A percentile compares a stretch with the other conserved stretches of the same genome.
Evolutionary conservation across 2,329 filamentous ascomycete genomes (phyloP).

Genomic region (Pseudogymnoascus sp.): DNA sequence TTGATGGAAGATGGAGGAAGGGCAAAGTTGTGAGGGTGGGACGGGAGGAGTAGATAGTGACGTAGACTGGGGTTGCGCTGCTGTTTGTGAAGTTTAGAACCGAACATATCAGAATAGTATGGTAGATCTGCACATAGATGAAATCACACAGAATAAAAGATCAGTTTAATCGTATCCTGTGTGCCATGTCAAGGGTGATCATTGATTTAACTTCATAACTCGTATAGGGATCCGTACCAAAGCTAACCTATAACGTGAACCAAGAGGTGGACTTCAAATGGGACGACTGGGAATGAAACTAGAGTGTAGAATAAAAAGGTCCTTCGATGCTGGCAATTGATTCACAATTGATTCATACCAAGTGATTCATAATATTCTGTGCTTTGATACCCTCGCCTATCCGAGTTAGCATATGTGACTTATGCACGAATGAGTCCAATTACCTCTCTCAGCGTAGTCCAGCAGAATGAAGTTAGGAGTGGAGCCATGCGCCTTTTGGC

Average conservation of each 20-base stretch:
- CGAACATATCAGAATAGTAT: not conserved
- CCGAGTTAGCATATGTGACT: not conserved
- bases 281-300: not conserved
- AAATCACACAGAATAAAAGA: not conserved
- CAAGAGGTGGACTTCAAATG: not conserved
- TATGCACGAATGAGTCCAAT: not conserved
- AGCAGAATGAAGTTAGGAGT: conserved; percentile 47
- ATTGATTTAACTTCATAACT: not conserved
- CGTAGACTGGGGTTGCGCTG: not conserved
- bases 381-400: conserved; percentile 26
- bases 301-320: not conserved
- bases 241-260: not conserved
- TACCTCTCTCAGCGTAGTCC: conserved; percentile 47
- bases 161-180: not conserved
- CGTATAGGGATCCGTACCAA: not conserved
- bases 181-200: not conserved
- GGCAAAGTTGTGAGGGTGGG: not conserved
- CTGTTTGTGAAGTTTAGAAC: not conserved
- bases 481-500: conserved; percentile 36
- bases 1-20: not conserved
- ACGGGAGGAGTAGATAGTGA: not conserved
- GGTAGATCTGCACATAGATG: not conserved
- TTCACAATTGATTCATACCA: not conserved
- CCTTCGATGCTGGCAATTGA: not conserved
- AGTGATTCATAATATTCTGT: conserved; percentile 24